Conservation (phyloP, 2,329 filamentous ascomycete genomes). For the Venturia aucupariae region DNA sequence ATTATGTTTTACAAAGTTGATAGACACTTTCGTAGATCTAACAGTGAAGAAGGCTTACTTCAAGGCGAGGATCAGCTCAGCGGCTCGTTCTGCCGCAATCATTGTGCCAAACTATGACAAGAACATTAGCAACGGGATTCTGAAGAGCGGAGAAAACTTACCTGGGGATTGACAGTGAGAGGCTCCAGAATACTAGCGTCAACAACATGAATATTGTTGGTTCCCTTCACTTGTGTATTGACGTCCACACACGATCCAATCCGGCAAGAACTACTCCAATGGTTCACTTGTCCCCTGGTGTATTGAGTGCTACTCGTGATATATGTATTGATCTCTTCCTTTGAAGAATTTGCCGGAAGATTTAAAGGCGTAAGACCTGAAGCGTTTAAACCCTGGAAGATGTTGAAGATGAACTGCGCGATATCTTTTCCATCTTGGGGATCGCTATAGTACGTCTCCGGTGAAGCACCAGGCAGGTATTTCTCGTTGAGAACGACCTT, state of each 20-base stretch:
- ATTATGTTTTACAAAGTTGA: not conserved
- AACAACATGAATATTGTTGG: slow-evolving; percentile 42
- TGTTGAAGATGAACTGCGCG: slow-evolving; percentile 40
- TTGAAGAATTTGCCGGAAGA: slow-evolving; percentile 36
- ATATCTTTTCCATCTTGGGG: slow-evolving; percentile 41
- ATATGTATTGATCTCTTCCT: slow-evolving; percentile 41
- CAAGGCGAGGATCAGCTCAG: slow-evolving; percentile 38
- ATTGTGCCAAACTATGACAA: slow-evolving; percentile 42
- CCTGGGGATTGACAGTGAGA: slow-evolving; percentile 43
- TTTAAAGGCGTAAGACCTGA: slow-evolving; percentile 40
- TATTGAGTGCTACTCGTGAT: slow-evolving; percentile 41
- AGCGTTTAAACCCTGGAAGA: slow-evolving; percentile 39
- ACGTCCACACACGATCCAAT: slow-evolving; percentile 42
- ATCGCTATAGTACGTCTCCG: slow-evolving; percentile 39
- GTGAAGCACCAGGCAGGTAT: slow-evolving; percentile 34
- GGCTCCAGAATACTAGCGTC: slow-evolving; percentile 43
- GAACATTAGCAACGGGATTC: not conserved
- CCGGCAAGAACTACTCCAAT: slow-evolving; percentile 45
- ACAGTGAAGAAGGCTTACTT: slow-evolving; percentile 10
- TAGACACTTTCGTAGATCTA: not conserved
- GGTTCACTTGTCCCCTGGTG: slow-evolving; percentile 42
- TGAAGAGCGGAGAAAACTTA: not conserved
- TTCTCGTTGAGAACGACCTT: slow-evolving; percentile 37
- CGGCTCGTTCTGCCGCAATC: slow-evolving; percentile 43
- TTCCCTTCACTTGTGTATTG: slow-evolving; percentile 39